Evolutionary conservation across 208 protist genomes (phyloP), one percentile per base, ranked within the genome.

Genomic region (Trypanosoma scelopori): DNA sequence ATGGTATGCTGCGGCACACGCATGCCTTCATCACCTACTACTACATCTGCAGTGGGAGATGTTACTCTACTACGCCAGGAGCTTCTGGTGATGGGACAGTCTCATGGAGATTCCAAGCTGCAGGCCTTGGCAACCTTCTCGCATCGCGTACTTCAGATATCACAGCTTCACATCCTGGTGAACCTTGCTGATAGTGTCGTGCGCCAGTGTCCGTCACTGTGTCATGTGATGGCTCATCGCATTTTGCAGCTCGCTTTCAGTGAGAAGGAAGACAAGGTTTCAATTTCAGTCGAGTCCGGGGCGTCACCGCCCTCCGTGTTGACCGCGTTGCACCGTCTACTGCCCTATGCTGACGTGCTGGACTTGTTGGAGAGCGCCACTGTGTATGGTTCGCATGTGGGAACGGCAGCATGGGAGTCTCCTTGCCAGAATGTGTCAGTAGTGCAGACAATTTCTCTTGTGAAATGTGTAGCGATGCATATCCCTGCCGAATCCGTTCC

Each of bases 401-500:
- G n/a, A 23, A n/a, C 18, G 9, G 9, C 13, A 23, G 6, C 1
- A 28, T 0, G 27, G 25, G 55, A 28, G 16, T 30, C 32, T 27
- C 16, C 20, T 16, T n/a, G 22, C n/a, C 20, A 9, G 46, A 27
- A 45, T 47, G 11, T 13, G 6, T 7, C 1, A 1, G 39, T 0
- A 6, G 20, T 18, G 39, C 15, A 41, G 9, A 42, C 16, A 23
- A 22, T 9, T 27, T 48, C 55, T 3, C 42, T 74, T 20, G 45
- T 63, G 9, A 68, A 61, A 48, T 74, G 68, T 63, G 7, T 74
- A 4, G 51, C 55, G 3, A 46, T 57, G 55, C 59, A 74, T 63
- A 22, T 74, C 52, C 45, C 45, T 1, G 3, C 13, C n/a, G 42
- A 4, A 49, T 27, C 30, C 1, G n/a, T 61, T 53, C 37, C 68